Base-by-base conservation (phyloP, 2,329 filamentous ascomycete species). In the Torrubiellomyces zombiae region DNA sequence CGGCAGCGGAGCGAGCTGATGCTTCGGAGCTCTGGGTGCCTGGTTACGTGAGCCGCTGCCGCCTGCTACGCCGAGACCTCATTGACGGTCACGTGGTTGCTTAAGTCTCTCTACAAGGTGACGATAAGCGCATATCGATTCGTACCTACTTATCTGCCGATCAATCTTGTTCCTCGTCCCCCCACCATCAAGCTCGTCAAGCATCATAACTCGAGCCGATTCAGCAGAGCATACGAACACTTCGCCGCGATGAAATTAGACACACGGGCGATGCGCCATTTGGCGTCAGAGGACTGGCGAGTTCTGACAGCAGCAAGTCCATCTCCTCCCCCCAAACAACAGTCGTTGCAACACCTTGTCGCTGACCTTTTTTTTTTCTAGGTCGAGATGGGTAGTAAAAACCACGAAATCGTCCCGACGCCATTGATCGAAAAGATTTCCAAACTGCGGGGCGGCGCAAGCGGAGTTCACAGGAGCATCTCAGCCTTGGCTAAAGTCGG, bases 361-460 rank as follows among this genome's bases (percentile, higher is more conserved):
- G n/a, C n/a, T n/a, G n/a, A n/a, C n/a, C 39, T 8, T 22, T 5
- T 9, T 10, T 10, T 25, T 12, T 5, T 9, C 12, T 50, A 93
- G 83, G 80, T 91, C 42, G 89, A 98, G 52, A 74, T 75, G 54
- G 86, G 85, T 44, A 91, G 79, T 53, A 85, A 81, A 50, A 95
- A 95, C 55, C 89, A 98, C 59, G 89, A 98, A 56, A 67, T 98
- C 29, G 86, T 98, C 3, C 89, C 89, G 6, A 95, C 86, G 9
- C 60, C 81, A 4, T 53, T 95, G 35, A 95, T 98, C 37, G 73
- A 76, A 30, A 79, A 81, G 44, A 66, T 93, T 14, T 73, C 86
- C 6, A 77, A 79, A 20, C 67, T 93, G 18, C 74, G 81, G 28
- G 78, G 79, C 29, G 77, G 77, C 27, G 68, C 69, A 36, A 76